phyloP scores from a whole-genome alignment of 352 stramenopile genomes.

The Phytopythium vexans region DNA sequence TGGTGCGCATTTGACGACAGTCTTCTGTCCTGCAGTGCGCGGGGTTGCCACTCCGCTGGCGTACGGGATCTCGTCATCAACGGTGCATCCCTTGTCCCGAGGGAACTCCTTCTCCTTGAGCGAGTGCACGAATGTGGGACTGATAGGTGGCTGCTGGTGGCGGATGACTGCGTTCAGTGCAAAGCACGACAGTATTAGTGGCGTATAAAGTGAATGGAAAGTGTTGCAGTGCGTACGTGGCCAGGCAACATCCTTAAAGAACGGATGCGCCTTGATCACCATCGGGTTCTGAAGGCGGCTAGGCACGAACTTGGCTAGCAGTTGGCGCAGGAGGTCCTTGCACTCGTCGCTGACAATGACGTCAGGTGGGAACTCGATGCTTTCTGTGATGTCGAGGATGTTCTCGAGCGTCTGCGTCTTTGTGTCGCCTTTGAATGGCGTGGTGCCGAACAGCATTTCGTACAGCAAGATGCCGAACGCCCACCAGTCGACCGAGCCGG shows the following conservation, averaged over 20 bases:
- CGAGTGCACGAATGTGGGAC: slow-evolving; percentile 35
- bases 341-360: slow-evolving; percentile 51
- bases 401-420: slow-evolving; percentile 48
- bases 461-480: slow-evolving; percentile 40
- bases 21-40: slow-evolving; percentile 1
- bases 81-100: slow-evolving; percentile 16
- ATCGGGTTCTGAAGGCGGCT: slow-evolving; percentile 87
- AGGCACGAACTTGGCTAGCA: slow-evolving; percentile 26
- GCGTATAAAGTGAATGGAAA: neutral
- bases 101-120: slow-evolving; percentile 23
- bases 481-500: slow-evolving; percentile 65
- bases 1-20: slow-evolving; percentile 1
- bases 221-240: slow-evolving; percentile 45
- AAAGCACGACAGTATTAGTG: neutral
- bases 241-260: slow-evolving; percentile 89
- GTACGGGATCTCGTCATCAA: slow-evolving; percentile 45
- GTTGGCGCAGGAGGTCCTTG: slow-evolving; percentile 68
- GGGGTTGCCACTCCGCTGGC: slow-evolving; percentile 14
- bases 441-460: slow-evolving; percentile 54
- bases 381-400: slow-evolving; percentile 38
- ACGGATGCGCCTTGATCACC: slow-evolving; percentile 91
- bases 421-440: slow-evolving; percentile 43
- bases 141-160: slow-evolving; percentile 37
- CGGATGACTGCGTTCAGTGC: slow-evolving; percentile 28
- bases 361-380: slow-evolving; percentile 54